These are phyloP conservation scores for Dalbergia oliveri DNA, from an alignment of 306 rosid genomes.

Conservation along the genomic window DNA sequence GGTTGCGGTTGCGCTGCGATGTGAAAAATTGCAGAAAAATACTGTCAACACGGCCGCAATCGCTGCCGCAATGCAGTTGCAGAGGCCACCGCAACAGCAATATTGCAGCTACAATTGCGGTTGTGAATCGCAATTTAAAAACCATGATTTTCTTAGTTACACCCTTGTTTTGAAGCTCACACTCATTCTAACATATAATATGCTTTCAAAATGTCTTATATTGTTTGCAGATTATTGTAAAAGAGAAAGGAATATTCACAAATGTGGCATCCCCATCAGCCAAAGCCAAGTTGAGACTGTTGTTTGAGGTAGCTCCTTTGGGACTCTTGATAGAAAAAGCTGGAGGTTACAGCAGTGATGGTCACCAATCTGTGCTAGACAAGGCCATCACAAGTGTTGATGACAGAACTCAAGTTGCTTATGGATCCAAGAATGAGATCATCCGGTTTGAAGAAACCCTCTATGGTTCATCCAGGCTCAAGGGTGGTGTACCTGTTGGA, in stretches of 20 bases:
- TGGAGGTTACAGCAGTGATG: constrained; percentile 97
- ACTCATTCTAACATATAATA: neutral
- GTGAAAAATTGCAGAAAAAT: no score
- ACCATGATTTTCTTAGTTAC: no score
- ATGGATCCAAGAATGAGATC: constrained; percentile 92
- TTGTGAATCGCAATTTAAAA: no score
- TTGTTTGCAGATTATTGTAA: constrained; percentile 78
- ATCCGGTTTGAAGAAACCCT: constrained; percentile 93
- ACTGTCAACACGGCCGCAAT: no score
- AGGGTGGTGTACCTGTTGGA: constrained; percentile 90
- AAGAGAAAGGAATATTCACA: constrained; percentile 94
- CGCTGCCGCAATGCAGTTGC: no score
- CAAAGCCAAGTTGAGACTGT: constrained; percentile 90
- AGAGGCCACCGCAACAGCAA: no score
- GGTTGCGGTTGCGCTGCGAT: no score
- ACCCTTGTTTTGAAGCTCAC: no score
- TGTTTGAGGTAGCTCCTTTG: constrained; percentile 98
- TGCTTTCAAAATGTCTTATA: neutral
- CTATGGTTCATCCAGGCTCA: constrained; percentile 94
- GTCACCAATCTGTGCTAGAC: constrained; percentile 82
- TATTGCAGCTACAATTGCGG: no score
- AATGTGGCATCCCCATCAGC: constrained; percentile 90
- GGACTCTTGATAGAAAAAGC: constrained; percentile 91
- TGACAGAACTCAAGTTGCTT: constrained; percentile 96
- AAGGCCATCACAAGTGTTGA: constrained; percentile 77